A percentile compares a stretch with the other conserved stretches of the same genome.
phyloP scores from a whole-genome alignment of 805 yeast species.

The Yarrowia sp. region DNA sequence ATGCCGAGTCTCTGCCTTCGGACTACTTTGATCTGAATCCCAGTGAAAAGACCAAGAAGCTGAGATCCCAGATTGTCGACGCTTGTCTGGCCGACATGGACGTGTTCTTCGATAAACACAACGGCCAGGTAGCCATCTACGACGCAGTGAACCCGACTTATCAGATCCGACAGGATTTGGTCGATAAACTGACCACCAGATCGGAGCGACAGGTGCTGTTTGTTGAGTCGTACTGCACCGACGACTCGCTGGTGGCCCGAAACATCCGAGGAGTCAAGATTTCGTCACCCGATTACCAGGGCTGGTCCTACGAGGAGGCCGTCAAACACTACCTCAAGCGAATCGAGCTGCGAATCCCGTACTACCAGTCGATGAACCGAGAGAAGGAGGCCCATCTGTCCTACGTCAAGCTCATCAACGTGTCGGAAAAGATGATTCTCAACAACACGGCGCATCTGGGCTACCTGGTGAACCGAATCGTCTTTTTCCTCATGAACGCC shows the following conservation, averaged over 20 bases:
- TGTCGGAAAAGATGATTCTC: conserved; percentile 82
- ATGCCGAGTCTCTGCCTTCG: conserved; percentile 61
- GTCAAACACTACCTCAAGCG: conserved; percentile 77
- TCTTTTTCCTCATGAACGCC: conserved; percentile 89
- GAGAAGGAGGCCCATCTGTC: conserved; percentile 60
- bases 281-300: conserved; percentile 80
- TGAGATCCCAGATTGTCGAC: conserved; percentile 65
- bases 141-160: conserved; percentile 92
- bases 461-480: conserved; percentile 86
- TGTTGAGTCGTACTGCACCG: conserved; percentile 86
- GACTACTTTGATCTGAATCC: conserved; percentile 71
- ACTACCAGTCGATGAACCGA: conserved; percentile 71
- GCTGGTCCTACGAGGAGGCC: conserved; percentile 78
- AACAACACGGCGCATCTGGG: conserved; percentile 80
- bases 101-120: conserved; percentile 71
- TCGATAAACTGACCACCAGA: conserved; percentile 57
- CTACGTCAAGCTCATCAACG: conserved; percentile 86
- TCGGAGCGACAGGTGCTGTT: conserved; percentile 78
- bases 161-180: conserved; percentile 66
- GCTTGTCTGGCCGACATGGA: conserved; percentile 74
- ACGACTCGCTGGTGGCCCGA: conserved; percentile 67
- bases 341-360: conserved; percentile 69
- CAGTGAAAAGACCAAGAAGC: conserved; percentile 55
- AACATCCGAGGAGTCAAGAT: conserved; percentile 85
- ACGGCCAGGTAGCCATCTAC: conserved; percentile 94